Evolutionary conservation across 768 basidiomycete species (phyloP), one percentile per base, ranked within the genome.

Genomic region (Trametes cingulata): DNA sequence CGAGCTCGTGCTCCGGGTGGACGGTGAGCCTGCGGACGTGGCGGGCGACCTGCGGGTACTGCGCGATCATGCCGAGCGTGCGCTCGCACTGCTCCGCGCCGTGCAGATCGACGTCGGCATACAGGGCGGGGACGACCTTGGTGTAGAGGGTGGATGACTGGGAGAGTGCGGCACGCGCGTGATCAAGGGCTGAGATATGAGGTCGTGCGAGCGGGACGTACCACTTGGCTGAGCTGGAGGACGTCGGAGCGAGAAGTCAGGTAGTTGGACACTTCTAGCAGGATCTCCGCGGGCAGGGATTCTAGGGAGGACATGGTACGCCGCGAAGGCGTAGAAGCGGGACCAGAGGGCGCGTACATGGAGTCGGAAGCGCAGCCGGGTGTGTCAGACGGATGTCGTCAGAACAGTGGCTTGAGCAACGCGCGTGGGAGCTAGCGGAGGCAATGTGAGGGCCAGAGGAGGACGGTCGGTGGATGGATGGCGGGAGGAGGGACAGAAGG

Each of bases 31-130:
- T 77, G 29, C 80, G 82, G 40, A 91, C 82, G 68, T 91, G 90
- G 20, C 88, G 82, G 0, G 90, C 84, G 47, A 90, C 81, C 45
- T 78, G 78, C 1, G 80, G 81, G 9, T 77, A 76, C 14, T 69
- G 70, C 56, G 67, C 65, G 33, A 92, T 84, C 90, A 92, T 90
- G 22, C 69, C 68, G 37, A 91, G 78, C 0, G 90, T 91, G 13
- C 71, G 67, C n/a, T 70, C 67, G 65, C 86, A 90, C 78, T 91
- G 89, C 27, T 79, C 75, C 1, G 76, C 69, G 27, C 82, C 80
- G 57, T 77, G 75, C 45, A 91, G 76, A 25, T 76, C 73, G 51
- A 91, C 83, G 4, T 74, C 74, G 43, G 77, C 75, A 62, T 92
- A 92, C 19, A 92, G 79, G 0, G 82, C 75, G 0, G 87, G 76